Evolutionary conservation across 345 rosid genomes (phyloP).

Genomic region (Clausena lansium): DNA sequence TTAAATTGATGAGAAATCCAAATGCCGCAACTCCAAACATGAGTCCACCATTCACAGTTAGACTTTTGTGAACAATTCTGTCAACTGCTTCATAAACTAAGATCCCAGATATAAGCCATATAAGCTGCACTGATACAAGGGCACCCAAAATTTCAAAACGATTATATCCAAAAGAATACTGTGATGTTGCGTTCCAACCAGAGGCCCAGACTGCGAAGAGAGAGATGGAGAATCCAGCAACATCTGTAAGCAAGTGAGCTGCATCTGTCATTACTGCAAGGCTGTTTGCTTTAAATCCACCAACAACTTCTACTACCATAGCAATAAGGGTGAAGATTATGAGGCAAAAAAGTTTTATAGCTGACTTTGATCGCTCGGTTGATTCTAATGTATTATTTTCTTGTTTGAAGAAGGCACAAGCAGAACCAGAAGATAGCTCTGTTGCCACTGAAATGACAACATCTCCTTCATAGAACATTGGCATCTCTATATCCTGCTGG

Average conservation of each 20-base stretch:
- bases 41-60: constrained; percentile 55
- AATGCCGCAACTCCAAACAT: constrained; percentile 76
- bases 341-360: constrained; percentile 46
- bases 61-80: constrained; percentile 50
- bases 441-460: constrained; percentile 24
- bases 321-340: constrained; percentile 45
- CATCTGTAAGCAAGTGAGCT: constrained; percentile 73
- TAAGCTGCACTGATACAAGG: constrained; percentile 72
- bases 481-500: constrained; percentile 37
- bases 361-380: constrained; percentile 45
- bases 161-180: constrained; percentile 64
- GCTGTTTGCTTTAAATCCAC: constrained; percentile 77
- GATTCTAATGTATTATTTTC: constrained; percentile 39
- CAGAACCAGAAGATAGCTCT: constrained; percentile 18
- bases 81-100: constrained; percentile 60
- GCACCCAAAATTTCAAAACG: constrained; percentile 82
- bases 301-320: constrained; percentile 65
- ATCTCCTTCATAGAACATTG: constrained; percentile 28
- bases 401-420: constrained; percentile 50
- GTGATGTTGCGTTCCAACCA: constrained; percentile 69
- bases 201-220: constrained; percentile 77
- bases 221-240: constrained; percentile 65
- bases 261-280: constrained; percentile 85
- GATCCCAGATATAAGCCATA: constrained; percentile 72
- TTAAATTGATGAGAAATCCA: constrained; percentile 64